phyloP scores from a whole-genome alignment of 345 rosid species.

The Eucalyptus fibrosa region DNA sequence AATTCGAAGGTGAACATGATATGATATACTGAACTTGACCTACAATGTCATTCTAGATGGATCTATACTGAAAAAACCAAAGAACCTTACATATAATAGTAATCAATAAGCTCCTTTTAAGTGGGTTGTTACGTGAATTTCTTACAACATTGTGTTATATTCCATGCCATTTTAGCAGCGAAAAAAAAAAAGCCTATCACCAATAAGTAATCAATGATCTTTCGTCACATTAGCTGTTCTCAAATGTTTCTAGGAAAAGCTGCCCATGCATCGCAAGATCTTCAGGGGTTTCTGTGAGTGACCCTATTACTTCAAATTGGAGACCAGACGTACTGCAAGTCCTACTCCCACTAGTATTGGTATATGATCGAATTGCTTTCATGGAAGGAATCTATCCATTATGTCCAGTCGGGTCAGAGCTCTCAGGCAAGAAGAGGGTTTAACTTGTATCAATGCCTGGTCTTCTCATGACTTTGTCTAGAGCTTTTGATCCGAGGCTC shows the following conservation, averaged over 20 bases:
- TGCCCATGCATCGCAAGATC: background rate
- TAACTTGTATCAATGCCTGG: background rate
- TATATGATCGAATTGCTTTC: background rate
- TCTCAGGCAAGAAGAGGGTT: background rate
- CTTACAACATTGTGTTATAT: background rate
- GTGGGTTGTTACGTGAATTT: background rate
- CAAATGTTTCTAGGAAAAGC: background rate
- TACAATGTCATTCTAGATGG: background rate
- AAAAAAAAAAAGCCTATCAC: background rate
- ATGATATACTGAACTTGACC: background rate
- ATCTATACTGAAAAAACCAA: background rate
- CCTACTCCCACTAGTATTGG: background rate
- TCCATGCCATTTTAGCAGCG: background rate
- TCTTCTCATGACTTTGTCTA: background rate
- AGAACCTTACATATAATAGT: background rate
- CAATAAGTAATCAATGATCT: background rate
- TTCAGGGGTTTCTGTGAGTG: background rate
- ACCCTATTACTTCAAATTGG: background rate
- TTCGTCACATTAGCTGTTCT: background rate
- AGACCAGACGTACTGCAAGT: background rate
- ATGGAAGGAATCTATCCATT: background rate
- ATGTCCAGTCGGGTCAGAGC: background rate
- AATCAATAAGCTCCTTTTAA: background rate
- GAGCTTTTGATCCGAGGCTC: background rate
- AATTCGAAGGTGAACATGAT: background rate